phyloP scores from a whole-genome alignment of 78 protist species.

The Chrysochromulina parva region DNA sequence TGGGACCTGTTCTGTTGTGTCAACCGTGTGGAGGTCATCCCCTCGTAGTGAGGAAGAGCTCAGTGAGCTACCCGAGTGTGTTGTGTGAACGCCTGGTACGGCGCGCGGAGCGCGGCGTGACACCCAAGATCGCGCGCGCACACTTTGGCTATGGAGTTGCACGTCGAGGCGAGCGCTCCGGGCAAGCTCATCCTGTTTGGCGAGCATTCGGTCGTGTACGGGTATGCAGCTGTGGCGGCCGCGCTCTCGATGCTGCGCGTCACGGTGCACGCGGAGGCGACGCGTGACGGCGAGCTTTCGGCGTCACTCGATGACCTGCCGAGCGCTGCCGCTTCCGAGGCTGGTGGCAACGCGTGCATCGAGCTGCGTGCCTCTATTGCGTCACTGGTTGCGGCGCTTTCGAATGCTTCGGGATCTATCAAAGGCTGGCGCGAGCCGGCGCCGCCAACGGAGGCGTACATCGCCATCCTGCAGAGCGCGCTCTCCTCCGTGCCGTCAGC shows the following conservation, averaged over 20 bases:
- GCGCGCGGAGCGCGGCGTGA: no score
- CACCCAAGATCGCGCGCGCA: no score
- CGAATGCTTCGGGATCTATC: neutral
- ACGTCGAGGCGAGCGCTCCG: constrained; percentile 43
- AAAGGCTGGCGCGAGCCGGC: neutral
- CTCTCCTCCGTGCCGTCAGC: neutral
- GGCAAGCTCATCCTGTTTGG: constrained; percentile 77
- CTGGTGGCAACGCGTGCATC: no score
- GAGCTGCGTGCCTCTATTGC: no score
- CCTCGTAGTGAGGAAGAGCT: no score
- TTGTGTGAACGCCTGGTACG: no score
- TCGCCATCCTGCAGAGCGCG: neutral
- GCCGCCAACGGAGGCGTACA: neutral
- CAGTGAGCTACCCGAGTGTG: no score
- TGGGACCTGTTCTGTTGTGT: no score
- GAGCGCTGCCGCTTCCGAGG: neutral
- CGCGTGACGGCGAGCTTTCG: neutral
- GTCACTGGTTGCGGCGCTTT: no score
- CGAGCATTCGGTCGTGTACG: constrained; percentile 79
- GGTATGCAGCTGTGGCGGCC: constrained; percentile 64
- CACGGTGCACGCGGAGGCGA: neutral
- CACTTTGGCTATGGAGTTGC: no score
- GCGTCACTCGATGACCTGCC: neutral
- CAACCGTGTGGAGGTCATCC: no score
- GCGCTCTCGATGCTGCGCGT: constrained; percentile 23